phyloP scores from a whole-genome alignment of 352 stramenopile species.

The Globisporangium echinulatum region DNA sequence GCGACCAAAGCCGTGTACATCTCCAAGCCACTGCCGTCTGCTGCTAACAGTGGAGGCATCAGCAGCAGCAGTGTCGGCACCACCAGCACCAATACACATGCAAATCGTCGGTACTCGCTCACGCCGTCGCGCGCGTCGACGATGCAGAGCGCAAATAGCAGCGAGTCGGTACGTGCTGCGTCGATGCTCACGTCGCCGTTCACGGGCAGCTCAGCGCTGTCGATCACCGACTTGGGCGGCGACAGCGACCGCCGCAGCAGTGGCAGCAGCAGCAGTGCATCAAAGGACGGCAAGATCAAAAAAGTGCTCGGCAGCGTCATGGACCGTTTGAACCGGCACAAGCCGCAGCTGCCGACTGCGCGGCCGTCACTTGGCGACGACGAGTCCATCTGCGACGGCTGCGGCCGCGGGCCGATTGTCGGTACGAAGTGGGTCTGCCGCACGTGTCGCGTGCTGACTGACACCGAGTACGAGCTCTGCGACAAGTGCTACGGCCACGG shows the following conservation, averaged over 20 bases:
- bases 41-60: not conserved
- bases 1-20: slow-evolving; percentile 63
- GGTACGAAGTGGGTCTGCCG: slow-evolving; percentile 64
- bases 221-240: slow-evolving; percentile 8
- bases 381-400: slow-evolving; percentile 59
- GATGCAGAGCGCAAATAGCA: not conserved
- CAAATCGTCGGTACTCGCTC: slow-evolving; percentile 28
- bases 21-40: slow-evolving; percentile 32
- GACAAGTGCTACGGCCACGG: slow-evolving; percentile 76
- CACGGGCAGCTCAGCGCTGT: not conserved
- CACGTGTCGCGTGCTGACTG: slow-evolving; percentile 40
- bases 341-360: slow-evolving; percentile 32
- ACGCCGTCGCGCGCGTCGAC: slow-evolving; percentile 13
- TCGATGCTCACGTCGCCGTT: slow-evolving; percentile 12
- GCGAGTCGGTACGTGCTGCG: slow-evolving; percentile 3
- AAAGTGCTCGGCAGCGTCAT: slow-evolving; percentile 73
- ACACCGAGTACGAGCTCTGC: slow-evolving; percentile 53
- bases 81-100: slow-evolving; percentile 10
- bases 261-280: not conserved
- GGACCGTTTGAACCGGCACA: slow-evolving; percentile 62
- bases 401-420: slow-evolving; percentile 39
- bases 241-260: slow-evolving; percentile 25
- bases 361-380: slow-evolving; percentile 29
- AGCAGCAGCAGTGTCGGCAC: not conserved
- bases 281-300: slow-evolving; percentile 69